Evolutionary conservation across 495 filamentous ascomycete species (phyloP).

Genomic region (Xylaria telfairii): DNA sequence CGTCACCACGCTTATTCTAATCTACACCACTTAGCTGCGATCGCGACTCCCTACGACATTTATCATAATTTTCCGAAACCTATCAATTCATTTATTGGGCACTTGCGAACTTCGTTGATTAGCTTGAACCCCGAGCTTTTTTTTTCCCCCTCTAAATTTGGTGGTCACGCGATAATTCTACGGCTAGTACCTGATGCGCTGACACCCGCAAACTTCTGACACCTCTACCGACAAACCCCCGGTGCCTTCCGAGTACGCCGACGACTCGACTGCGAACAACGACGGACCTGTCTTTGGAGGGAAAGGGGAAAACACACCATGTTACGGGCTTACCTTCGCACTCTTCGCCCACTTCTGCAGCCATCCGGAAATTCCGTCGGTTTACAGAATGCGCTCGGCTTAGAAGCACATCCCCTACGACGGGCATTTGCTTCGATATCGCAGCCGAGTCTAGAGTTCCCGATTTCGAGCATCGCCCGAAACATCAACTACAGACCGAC

Average conservation of each 20-base stretch:
- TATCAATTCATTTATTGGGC: not conserved
- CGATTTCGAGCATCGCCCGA: slow-evolving; percentile 2
- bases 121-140: not conserved
- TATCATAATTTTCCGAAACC: not conserved
- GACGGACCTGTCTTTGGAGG: not conserved
- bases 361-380: slow-evolving; percentile 22
- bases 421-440: slow-evolving; percentile 33
- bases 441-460: slow-evolving; percentile 5
- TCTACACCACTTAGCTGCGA: not conserved
- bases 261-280: not conserved
- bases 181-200: slow-evolving; percentile 4
- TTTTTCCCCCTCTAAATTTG: not conserved
- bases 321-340: slow-evolving; percentile 32
- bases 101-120: not conserved
- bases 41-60: not conserved
- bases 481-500: slow-evolving; percentile 17
- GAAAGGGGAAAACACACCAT: slow-evolving; percentile 25
- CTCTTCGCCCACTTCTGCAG: slow-evolving; percentile 28
- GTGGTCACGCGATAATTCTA: slow-evolving; percentile 2
- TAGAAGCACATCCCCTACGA: slow-evolving; percentile 28
- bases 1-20: slow-evolving; percentile 13
- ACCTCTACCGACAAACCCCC: not conserved
- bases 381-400: slow-evolving; percentile 29
- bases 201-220: not conserved
- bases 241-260: not conserved